Evolutionary conservation across 139 green algal genomes (phyloP).

Genomic region (Chlorella sorokiniana): DNA sequence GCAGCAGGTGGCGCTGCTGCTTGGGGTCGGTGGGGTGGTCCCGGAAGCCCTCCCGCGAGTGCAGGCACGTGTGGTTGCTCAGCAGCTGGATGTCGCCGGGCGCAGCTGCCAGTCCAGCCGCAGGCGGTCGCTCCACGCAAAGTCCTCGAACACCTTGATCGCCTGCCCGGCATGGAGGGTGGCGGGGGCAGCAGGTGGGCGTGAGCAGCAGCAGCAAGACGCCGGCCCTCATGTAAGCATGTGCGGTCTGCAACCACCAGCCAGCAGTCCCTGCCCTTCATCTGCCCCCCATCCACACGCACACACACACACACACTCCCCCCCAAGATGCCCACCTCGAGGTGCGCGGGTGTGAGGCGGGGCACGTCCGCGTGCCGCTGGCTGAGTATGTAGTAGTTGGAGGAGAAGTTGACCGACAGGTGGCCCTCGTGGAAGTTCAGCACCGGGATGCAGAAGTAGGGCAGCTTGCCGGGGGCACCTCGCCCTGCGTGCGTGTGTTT

Average conservation of each 20-base stretch:
- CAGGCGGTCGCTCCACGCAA: constrained; percentile 51
- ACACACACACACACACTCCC: neutral
- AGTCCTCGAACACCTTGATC: constrained; percentile 48
- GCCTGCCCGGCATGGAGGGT: neutral
- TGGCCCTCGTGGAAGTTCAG: constrained; percentile 51
- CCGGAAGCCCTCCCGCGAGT: constrained; percentile 53
- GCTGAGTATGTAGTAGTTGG: constrained; percentile 52
- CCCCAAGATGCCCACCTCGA: constrained; percentile 27
- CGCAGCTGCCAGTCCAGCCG: constrained; percentile 64
- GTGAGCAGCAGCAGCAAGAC: neutral
- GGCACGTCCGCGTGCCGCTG: constrained; percentile 58
- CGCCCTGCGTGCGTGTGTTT: constrained; percentile 15
- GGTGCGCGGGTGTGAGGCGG: constrained; percentile 50
- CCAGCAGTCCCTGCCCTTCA: neutral
- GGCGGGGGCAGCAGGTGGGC: neutral
- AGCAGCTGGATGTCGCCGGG: constrained; percentile 74
- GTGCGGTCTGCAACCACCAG: neutral
- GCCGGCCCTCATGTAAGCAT: neutral
- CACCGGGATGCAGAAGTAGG: constrained; percentile 60
- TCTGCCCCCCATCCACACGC: neutral
- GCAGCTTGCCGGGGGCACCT: constrained; percentile 60
- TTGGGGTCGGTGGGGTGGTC: constrained; percentile 45
- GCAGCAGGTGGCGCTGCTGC: constrained; percentile 59
- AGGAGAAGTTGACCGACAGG: constrained; percentile 52
- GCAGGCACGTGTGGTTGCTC: constrained; percentile 66